Evolutionary conservation across 139 green algal species (phyloP), one percentile per base, ranked within the genome.

Genomic region (Haematococcus lacustris): DNA sequence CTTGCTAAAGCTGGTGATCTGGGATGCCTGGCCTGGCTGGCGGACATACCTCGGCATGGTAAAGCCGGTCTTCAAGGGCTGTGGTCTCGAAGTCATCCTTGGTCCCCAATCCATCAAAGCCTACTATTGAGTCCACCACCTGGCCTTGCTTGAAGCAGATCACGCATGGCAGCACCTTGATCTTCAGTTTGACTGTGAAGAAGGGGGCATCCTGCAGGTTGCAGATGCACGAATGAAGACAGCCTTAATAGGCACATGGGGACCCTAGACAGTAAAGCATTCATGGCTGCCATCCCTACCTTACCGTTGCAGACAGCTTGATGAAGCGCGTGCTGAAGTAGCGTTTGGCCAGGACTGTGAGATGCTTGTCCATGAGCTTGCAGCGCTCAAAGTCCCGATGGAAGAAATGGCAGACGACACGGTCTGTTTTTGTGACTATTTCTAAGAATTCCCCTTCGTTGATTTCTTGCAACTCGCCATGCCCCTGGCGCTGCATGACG

Each of bases 311-410:
- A 30, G 75, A 86, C 1, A 97, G 47, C 78, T 96, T 97, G 73
- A 97, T 90, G 82, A 98, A 98, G 7, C 89, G 83, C 2, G 93
- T 97, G 37, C 86, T 84, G 81, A 97, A 93, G 76, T 97, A 90
- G 41, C 91, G 89, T 37, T 71, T 73, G 2, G 79, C 78, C n/a
- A 98, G 76, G 13, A 76, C 66, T 3, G 65, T 37, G 17, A 98
- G 61, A 80, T 98, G 94, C 83, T 95, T 94, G 86, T 98, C 89
- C 76, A 98, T 87, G 65, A 98, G 91, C 83, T 95, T 96, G 86
- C 94, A 98, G 25, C 93, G 85, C 76, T 96, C 87, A 88, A 98
- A 98, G 62, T 96, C 92, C n/a, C 78, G 71, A 76, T 98, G 94
- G 79, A 90, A 98, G 69, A 98, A 98, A 78, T 98, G 94, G 41